phyloP scores from a whole-genome alignment of 495 filamentous ascomycete genomes.

The Saxophila tyrrhenica region DNA sequence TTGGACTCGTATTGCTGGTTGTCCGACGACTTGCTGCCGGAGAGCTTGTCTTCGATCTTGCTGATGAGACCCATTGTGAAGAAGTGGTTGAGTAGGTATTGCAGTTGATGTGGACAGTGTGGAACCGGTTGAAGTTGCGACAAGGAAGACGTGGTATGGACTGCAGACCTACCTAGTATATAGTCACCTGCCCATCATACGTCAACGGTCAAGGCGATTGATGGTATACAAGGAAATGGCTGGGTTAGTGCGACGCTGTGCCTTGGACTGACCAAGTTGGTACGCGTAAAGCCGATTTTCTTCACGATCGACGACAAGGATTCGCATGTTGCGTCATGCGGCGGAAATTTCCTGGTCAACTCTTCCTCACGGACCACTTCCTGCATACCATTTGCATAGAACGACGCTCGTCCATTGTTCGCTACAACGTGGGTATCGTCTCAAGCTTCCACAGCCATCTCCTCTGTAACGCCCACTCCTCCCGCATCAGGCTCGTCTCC shows the following conservation, averaged over 20 bases:
- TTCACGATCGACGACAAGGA: not conserved
- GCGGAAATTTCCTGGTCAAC: no score
- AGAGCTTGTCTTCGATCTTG: not conserved
- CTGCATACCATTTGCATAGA: no score
- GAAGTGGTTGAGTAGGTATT: not conserved
- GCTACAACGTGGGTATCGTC: no score
- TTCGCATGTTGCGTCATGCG: no score
- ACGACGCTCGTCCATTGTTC: no score
- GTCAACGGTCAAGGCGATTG: not conserved
- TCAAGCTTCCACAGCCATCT: conserved; percentile 3
- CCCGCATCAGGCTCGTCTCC: conserved; percentile 42
- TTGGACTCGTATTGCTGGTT: not conserved
- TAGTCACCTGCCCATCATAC: not conserved
- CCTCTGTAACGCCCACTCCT: conserved; percentile 15
- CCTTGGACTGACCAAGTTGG: not conserved
- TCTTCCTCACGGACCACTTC: no score
- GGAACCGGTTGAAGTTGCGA: no score
- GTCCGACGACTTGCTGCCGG: not conserved
- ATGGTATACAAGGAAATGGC: not conserved
- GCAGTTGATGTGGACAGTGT: not conserved
- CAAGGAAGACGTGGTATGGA: not conserved
- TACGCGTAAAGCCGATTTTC: no score
- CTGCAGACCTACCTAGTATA: not conserved
- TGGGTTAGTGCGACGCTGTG: not conserved
- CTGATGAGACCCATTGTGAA: not conserved